Evolutionary conservation across 1,284 basidiomycete species (phyloP).

Genomic region (Rhodotorula sp.): DNA sequence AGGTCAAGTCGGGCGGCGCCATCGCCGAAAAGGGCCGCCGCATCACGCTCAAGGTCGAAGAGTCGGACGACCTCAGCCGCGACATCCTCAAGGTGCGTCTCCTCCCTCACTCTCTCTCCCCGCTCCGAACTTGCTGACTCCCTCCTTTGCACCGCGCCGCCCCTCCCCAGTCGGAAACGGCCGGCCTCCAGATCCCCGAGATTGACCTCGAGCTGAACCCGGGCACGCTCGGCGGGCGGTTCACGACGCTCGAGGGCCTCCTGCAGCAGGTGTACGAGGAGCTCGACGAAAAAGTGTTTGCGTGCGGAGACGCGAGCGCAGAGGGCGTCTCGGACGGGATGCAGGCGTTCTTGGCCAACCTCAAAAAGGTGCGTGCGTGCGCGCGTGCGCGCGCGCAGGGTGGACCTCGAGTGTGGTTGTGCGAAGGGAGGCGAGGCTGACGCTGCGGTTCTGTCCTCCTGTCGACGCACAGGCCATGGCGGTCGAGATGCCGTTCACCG

Average conservation of each 20-base stretch:
- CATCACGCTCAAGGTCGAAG: slow-evolving; percentile 86
- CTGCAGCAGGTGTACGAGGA: slow-evolving; percentile 95
- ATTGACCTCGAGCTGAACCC: slow-evolving; percentile 89
- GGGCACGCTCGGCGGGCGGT: slow-evolving; percentile 95
- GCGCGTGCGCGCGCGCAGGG: not conserved
- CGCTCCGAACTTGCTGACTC: not conserved
- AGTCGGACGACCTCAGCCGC: slow-evolving; percentile 87
- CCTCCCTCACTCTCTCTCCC: not conserved
- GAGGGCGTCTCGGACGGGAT: slow-evolving; percentile 63
- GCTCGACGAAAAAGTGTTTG: slow-evolving; percentile 84
- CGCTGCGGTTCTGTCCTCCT: not conserved
- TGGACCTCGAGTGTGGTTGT: not conserved
- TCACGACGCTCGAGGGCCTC: slow-evolving; percentile 96
- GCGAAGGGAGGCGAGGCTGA: too few species aligned
- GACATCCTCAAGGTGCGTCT: slow-evolving; percentile 82
- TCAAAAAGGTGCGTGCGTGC: slow-evolving; percentile 66
- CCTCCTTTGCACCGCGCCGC: not conserved
- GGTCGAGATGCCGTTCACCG: slow-evolving; percentile 75
- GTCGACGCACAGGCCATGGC: slow-evolving; percentile 63
- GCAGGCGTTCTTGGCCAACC: slow-evolving; percentile 71
- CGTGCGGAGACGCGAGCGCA: slow-evolving; percentile 62
- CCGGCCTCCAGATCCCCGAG: slow-evolving; percentile 87
- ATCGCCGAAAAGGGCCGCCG: slow-evolving; percentile 82
- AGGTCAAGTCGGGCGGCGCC: slow-evolving; percentile 91
- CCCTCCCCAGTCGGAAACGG: slow-evolving; percentile 76